Base-by-base conservation (phyloP, 2,329 filamentous ascomycete genomes). In the Didymella pomorum region DNA sequence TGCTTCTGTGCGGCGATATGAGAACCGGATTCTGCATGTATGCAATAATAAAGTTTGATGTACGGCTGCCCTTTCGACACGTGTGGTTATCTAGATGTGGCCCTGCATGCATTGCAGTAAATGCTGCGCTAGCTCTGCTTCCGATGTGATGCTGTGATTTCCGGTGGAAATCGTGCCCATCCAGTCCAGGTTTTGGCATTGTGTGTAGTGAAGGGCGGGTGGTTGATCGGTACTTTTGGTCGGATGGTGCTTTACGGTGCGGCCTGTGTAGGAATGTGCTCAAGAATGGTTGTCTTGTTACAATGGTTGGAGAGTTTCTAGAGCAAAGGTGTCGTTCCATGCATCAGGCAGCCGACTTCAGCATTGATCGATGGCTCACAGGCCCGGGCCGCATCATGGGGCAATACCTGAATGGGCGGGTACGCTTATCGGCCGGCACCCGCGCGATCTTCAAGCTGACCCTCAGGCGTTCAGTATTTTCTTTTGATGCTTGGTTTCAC, bases 401-500 rank as follows among this genome's bases (percentile, higher is more conserved):
- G 29, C 26, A 20, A 12, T 28, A 23, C 25, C 9, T 21, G 9
- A 21, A 31, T 10, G 18, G 20, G 21, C 14, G 18, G 21, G 21
- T 28, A 35, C 14, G 29, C n/a, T n/a, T 39, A 35, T n/a, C n/a
- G 33, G 8, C 41, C 39, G n/a, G 31, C n/a, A n/a, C 12, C 39
- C 14, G 7, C 33, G 29, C 7, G 11, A 14, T 20, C 11, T 21
- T 42, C 23, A 5, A 43, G 25, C 21, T 23, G 18, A 29, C n/a
- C 12, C 35, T 25, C n/a, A 7, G 20, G 18, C 29, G 18, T 39
- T 58, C 44, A 58, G 45, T 53, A 58, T 20, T 53, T 58, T 20
- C 56, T 49, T 14, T 58, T 49, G 3, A 58, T 26, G 45, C 56
- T 58, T 45, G 58, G 58, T 52, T 57, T 60, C 5, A 60, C 43